Conservation (phyloP, 1,284 basidiomycete species). For the Coniophora puteana region DNA sequence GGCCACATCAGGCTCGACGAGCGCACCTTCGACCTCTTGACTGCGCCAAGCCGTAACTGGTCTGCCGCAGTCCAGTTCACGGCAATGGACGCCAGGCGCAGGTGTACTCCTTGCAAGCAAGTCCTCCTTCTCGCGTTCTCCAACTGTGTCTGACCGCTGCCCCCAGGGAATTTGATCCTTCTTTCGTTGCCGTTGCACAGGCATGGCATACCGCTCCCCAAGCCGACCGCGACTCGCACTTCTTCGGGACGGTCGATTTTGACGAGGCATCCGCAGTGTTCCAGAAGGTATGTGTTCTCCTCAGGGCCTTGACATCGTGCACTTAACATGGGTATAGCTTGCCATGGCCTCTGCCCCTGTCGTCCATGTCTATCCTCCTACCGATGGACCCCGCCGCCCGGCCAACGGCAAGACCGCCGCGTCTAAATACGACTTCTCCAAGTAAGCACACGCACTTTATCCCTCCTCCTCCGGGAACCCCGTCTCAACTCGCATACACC, state of each 20-base stretch:
- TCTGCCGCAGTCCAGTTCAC: slow-evolving; percentile 83
- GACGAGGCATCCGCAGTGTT: slow-evolving; percentile 72
- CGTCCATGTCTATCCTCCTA: slow-evolving; percentile 74
- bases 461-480: slow-evolving; percentile 3
- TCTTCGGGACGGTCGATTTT: slow-evolving; percentile 92
- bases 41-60: slow-evolving; percentile 75
- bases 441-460: slow-evolving; percentile 53
- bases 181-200: slow-evolving; percentile 75
- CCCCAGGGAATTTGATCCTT: slow-evolving; percentile 78
- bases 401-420: slow-evolving; percentile 50
- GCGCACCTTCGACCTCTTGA: slow-evolving; percentile 73
- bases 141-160: background rate
- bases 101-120: slow-evolving; percentile 80
- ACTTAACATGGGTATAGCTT: slow-evolving; percentile 28
- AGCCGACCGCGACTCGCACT: slow-evolving; percentile 71
- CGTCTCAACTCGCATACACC: slow-evolving; percentile 4
- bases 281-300: slow-evolving; percentile 63
- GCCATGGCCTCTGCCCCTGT: slow-evolving; percentile 82
- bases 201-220: slow-evolving; percentile 68
- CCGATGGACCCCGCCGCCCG: slow-evolving; percentile 62
- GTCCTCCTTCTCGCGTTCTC: slow-evolving; percentile 11
- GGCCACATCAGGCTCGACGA: slow-evolving; percentile 82
- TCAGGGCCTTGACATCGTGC: background rate
- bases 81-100: slow-evolving; percentile 74
- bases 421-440: slow-evolving; percentile 75